A percentile compares a stretch with the other conserved stretches of the same genome.
Evolutionary conservation across 768 basidiomycete genomes (phyloP).

Genomic region (Suillus occidentalis): DNA sequence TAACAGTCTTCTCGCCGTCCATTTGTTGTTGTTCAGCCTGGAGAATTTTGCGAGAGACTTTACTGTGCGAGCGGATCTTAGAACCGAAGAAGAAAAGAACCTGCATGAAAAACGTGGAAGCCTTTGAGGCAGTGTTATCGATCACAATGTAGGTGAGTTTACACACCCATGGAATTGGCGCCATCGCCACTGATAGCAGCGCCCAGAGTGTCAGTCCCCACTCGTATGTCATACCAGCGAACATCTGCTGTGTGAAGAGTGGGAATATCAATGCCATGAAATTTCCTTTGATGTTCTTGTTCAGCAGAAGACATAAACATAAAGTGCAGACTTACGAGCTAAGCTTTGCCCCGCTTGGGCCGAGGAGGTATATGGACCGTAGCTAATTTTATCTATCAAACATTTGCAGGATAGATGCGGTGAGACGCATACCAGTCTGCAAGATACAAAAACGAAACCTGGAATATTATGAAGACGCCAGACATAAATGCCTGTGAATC

Average conservation of each 20-base stretch:
- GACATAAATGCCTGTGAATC: slow-evolving; percentile 40
- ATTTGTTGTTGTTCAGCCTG: slow-evolving; percentile 11
- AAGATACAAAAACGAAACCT: slow-evolving; percentile 48
- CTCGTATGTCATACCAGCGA: slow-evolving; percentile 43
- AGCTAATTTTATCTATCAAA: slow-evolving; percentile 24
- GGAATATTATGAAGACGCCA: slow-evolving; percentile 42
- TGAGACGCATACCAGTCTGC: slow-evolving; percentile 45
- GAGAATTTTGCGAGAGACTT: slow-evolving; percentile 22
- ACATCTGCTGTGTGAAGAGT: slow-evolving; percentile 51
- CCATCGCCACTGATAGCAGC: slow-evolving; percentile 41
- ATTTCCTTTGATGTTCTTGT: slow-evolving; percentile 30
- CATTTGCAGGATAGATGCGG: background rate
- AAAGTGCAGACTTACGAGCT: slow-evolving; percentile 33
- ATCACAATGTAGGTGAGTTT: background rate
- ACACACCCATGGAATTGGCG: slow-evolving; percentile 46
- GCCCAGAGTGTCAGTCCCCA: slow-evolving; percentile 48
- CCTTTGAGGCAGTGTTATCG: background rate
- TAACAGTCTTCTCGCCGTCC: background rate
- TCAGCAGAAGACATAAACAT: background rate
- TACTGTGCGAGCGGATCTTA: slow-evolving; percentile 32
- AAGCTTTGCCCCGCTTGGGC: slow-evolving; percentile 55
- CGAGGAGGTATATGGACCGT: slow-evolving; percentile 50
- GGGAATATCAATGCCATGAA: slow-evolving; percentile 46
- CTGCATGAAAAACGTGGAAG: slow-evolving; percentile 8
- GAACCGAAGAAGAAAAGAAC: slow-evolving; percentile 33